These are phyloP conservation scores for Solanum chacoense DNA, from an alignment of 305 asterid species.

Conservation along the genomic window DNA sequence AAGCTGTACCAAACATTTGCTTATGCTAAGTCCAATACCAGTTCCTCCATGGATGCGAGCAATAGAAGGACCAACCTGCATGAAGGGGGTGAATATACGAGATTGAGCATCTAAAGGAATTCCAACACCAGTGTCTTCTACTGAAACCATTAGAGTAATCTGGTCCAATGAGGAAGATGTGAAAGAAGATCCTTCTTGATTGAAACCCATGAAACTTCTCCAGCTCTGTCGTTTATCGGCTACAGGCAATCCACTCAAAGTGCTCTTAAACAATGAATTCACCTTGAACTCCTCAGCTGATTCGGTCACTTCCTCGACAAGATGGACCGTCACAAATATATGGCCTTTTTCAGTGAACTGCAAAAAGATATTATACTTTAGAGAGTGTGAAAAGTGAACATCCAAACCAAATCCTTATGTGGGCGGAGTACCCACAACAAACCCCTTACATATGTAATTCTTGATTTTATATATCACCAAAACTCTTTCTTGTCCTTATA, in stretches of 20 bases:
- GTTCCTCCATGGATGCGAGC: conserved; percentile 94
- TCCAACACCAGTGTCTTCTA: conserved; percentile 95
- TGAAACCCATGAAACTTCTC: conserved; percentile 39
- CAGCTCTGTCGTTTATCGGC: conserved; percentile 69
- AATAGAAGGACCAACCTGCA: conserved; percentile 95
- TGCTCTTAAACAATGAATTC: conserved; percentile 20
- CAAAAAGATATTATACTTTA: conserved; percentile 1
- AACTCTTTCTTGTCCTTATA: not conserved
- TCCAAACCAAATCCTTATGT: not conserved
- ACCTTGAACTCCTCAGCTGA: conserved; percentile 12
- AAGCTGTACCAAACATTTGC: conserved; percentile 91
- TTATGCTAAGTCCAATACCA: conserved; percentile 92
- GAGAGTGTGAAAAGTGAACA: not conserved
- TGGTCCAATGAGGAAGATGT: conserved; percentile 29
- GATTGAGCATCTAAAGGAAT: conserved; percentile 75
- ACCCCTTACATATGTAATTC: not conserved
- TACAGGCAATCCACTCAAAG: conserved; percentile 77
- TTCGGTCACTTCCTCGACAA: conserved; percentile 58
- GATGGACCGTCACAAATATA: conserved; percentile 77
- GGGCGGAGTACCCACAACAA: not conserved
- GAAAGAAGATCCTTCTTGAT: conserved; percentile 36
- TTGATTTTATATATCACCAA: not conserved
- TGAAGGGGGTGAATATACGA: conserved; percentile 82
- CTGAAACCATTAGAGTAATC: conserved; percentile 62
- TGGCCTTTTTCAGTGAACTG: conserved; percentile 98